Conservation (phyloP, 352 stramenopile genomes). For the Phytophthora litchii region DNA sequence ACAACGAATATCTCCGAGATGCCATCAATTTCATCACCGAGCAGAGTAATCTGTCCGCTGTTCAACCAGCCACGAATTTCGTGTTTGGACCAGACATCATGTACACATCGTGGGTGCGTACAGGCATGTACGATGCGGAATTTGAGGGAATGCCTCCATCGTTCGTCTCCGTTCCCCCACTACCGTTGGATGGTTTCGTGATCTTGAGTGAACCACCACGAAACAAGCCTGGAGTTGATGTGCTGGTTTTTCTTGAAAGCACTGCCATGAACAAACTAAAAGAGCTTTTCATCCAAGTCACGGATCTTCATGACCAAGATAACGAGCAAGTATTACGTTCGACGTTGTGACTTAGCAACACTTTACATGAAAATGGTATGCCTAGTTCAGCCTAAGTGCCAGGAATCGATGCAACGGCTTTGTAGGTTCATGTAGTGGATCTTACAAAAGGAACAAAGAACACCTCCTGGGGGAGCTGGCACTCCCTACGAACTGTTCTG, state of each 20-base stretch:
- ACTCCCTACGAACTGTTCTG: no score
- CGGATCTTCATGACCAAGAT: slow-evolving; percentile 4
- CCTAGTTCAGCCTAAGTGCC: neutral
- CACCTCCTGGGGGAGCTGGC: no score
- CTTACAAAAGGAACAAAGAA: no score
- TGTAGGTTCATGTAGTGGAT: neutral
- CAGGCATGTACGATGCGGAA: slow-evolving; percentile 64
- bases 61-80: slow-evolving; percentile 47
- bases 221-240: slow-evolving; percentile 36
- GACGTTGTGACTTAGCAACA: slow-evolving; percentile 3
- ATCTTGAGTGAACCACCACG: slow-evolving; percentile 49
- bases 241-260: slow-evolving; percentile 47
- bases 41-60: slow-evolving; percentile 31
- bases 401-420: slow-evolving; percentile 1
- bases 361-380: neutral
- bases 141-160: slow-evolving; percentile 43
- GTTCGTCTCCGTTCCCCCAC: slow-evolving; percentile 36
- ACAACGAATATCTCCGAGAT: slow-evolving; percentile 51
- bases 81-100: slow-evolving; percentile 57
- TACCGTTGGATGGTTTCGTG: slow-evolving; percentile 49
- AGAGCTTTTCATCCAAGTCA: slow-evolving; percentile 12
- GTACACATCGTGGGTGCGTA: slow-evolving; percentile 60
- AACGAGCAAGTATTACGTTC: slow-evolving; percentile 1
- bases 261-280: slow-evolving; percentile 39
- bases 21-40: slow-evolving; percentile 55